Percentiles rank a stretch among this genome's conserved stretches.
phyloP scores from a whole-genome alignment of 163 green algal species.

The Chlorella variabilis region DNA sequence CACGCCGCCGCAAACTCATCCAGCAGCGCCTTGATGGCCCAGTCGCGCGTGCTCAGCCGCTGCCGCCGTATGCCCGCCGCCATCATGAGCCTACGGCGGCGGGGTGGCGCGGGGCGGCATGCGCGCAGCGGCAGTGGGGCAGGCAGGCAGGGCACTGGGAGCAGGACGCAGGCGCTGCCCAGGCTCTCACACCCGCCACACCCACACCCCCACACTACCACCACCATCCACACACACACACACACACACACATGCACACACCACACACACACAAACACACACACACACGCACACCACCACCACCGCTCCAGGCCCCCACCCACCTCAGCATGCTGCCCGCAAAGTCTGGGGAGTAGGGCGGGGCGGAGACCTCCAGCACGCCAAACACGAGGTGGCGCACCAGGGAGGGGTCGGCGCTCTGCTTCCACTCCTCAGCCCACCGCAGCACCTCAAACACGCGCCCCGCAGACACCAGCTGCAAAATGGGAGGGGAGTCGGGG shows the following conservation, averaged over 20 bases:
- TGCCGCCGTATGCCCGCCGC: conserved; percentile 39
- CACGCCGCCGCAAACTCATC: conserved; percentile 57
- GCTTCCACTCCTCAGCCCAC: conserved; percentile 56
- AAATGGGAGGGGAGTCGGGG: neutral
- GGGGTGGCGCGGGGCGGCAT: neutral
- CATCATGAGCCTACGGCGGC: conserved; percentile 42
- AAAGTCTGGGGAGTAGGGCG: conserved; percentile 71
- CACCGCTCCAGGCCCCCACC: too few relatives aligned
- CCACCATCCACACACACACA: neutral
- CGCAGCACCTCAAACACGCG: conserved; percentile 46
- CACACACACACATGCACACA: neutral
- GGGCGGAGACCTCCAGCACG: conserved; percentile 58
- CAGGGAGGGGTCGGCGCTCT: conserved; percentile 64
- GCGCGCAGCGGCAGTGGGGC: too few relatives aligned
- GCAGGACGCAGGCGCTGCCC: too few relatives aligned
- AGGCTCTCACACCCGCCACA: too few relatives aligned
- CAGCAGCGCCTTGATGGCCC: conserved; percentile 44
- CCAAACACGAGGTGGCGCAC: conserved; percentile 70
- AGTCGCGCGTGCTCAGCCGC: conserved; percentile 14
- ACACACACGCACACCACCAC: neutral
- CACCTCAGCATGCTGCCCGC: conserved; percentile 55
- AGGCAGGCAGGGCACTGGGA: neutral
- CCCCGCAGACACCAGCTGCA: conserved; percentile 24
- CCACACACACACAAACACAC: neutral
- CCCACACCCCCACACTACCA: too few relatives aligned